Conservation (phyloP, 805 yeast genomes). For the Wickerhamiella sergipiensis region DNA sequence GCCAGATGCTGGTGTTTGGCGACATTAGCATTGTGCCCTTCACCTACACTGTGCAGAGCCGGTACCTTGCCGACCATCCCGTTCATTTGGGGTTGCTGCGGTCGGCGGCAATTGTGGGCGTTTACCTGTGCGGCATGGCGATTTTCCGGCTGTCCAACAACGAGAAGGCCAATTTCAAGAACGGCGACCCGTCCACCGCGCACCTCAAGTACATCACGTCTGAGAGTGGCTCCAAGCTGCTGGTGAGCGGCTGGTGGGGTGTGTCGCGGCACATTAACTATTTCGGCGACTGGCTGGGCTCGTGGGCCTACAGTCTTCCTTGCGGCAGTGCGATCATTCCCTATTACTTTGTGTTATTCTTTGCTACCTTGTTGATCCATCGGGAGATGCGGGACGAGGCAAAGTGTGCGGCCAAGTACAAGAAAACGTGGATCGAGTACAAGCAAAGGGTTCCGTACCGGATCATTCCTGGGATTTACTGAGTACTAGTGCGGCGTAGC, state of each 20-base stretch:
- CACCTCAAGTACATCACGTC: slow-evolving; percentile 62
- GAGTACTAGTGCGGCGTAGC: too few species aligned
- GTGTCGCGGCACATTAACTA: slow-evolving; percentile 85
- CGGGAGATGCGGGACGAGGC: slow-evolving; percentile 87
- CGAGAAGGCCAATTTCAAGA: slow-evolving; percentile 74
- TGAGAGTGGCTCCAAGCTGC: slow-evolving; percentile 59
- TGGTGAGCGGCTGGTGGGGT: slow-evolving; percentile 96
- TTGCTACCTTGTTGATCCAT: slow-evolving; percentile 69
- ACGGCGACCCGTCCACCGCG: slow-evolving; percentile 48
- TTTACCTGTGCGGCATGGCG: slow-evolving; percentile 55
- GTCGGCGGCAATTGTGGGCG: slow-evolving; percentile 28
- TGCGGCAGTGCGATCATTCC: slow-evolving; percentile 76
- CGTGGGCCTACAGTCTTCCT: slow-evolving; percentile 84
- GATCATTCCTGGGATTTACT: slow-evolving; percentile 80
- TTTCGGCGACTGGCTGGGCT: slow-evolving; percentile 88
- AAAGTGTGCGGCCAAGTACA: slow-evolving; percentile 78
- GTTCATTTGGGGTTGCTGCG: slow-evolving; percentile 36
- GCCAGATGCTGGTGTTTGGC: slow-evolving; percentile 91
- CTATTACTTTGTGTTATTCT: slow-evolving; percentile 75
- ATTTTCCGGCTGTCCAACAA: slow-evolving; percentile 75
- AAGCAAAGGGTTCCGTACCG: slow-evolving; percentile 72
- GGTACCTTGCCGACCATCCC: slow-evolving; percentile 59
- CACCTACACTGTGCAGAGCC: slow-evolving; percentile 73
- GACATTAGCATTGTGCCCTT: slow-evolving; percentile 89
- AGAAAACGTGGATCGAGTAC: slow-evolving; percentile 74